A percentile compares a stretch with the other conserved stretches of the same genome.
phyloP scores from a whole-genome alignment of 2,329 filamentous ascomycete genomes.

The Elsinoe fawcettii region DNA sequence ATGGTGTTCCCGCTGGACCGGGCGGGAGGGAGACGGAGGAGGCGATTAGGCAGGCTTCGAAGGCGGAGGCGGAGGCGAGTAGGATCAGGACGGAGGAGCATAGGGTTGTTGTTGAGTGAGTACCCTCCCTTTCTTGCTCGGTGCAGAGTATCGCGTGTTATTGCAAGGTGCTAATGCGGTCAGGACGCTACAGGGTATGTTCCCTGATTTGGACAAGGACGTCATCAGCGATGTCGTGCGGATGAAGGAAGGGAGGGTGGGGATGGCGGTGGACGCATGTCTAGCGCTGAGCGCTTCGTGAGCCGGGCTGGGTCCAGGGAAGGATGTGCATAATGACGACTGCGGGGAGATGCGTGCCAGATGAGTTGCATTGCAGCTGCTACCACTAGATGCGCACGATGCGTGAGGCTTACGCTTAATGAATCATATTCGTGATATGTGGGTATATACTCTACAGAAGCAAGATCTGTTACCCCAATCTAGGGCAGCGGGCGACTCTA shows the following conservation, averaged over 20 bases:
- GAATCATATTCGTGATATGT: not conserved
- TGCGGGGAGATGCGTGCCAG: no score
- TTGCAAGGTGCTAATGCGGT: constrained; percentile 16
- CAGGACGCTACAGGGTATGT: constrained; percentile 84
- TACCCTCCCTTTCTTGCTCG: constrained; percentile 10
- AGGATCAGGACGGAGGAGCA: constrained; percentile 78
- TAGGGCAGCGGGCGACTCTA: no score
- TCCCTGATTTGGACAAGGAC: constrained; percentile 87
- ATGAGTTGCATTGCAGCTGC: constrained; percentile 1
- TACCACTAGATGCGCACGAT: not conserved
- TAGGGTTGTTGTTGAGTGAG: constrained; percentile 72
- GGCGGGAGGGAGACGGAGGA: constrained; percentile 59
- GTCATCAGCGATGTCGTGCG: constrained; percentile 95
- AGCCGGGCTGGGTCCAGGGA: not conserved
- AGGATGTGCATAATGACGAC: not conserved
- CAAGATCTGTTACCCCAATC: not conserved
- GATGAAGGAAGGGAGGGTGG: constrained; percentile 73
- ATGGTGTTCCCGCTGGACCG: not conserved
- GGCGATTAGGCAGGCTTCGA: constrained; percentile 81
- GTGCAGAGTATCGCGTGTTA: no score
- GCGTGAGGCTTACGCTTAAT: not conserved
- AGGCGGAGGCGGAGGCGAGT: constrained; percentile 79
- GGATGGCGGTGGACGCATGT: constrained; percentile 42
- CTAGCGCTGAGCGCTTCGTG: constrained; percentile 33
- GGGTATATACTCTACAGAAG: constrained; percentile 2